phyloP scores from a whole-genome alignment of 2,329 filamentous ascomycete genomes.

The Davidsoniella virescens region DNA sequence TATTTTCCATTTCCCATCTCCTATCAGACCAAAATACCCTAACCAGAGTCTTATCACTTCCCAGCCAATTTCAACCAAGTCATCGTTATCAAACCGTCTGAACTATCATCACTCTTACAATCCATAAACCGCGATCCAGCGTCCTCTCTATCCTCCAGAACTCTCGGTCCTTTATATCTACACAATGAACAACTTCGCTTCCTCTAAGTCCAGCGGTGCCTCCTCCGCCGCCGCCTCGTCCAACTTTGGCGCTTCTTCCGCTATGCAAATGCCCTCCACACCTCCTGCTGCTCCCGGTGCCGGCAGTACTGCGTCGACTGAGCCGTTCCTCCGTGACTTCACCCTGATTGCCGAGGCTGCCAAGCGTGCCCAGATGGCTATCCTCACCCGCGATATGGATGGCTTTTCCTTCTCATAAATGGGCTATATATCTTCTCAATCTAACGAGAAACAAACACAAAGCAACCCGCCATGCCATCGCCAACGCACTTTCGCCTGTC shows the following conservation, averaged over 20 bases:
- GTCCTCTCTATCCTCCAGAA: background rate
- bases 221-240: constrained; percentile 15
- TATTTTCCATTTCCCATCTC: no score
- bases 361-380: constrained; percentile 79
- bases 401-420: constrained; percentile 40
- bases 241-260: constrained; percentile 14
- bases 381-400: constrained; percentile 75
- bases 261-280: constrained; percentile 20
- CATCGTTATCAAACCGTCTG: no score
- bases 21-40: no score
- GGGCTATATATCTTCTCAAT: background rate
- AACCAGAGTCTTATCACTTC: no score
- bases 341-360: constrained; percentile 82
- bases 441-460: background rate
- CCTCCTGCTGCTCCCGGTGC: constrained; percentile 15
- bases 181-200: constrained; percentile 23
- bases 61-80: no score
- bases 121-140: no score
- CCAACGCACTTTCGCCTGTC: background rate
- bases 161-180: background rate
- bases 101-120: no score
- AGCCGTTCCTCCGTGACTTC: constrained; percentile 59
- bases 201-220: constrained; percentile 16
- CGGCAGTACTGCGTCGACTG: constrained; percentile 21
- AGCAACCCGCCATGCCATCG: no score